phyloP scores from a whole-genome alignment of 306 rosid genomes.

The Chamaecrista fasciculata region DNA sequence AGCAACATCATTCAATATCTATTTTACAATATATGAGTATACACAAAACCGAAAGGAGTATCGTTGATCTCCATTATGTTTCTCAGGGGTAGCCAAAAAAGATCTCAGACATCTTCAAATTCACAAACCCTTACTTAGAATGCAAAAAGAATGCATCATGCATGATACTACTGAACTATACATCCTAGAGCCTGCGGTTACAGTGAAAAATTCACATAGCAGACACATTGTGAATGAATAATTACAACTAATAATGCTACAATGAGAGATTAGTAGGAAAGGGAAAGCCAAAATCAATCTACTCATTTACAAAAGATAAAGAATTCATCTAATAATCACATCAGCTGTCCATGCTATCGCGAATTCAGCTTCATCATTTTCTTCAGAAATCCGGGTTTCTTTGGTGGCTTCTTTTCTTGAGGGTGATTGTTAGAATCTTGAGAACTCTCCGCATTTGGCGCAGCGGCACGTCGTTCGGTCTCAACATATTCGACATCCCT shows the following conservation, averaged over 20 bases:
- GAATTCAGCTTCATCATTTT: constrained; percentile 36
- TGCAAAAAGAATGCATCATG: constrained; percentile 31
- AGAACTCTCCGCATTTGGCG: constrained; percentile 26
- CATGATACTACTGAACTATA: constrained; percentile 18
- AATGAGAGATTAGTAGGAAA: constrained; percentile 9
- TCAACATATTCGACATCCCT: constrained; percentile 37
- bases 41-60: not conserved
- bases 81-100: not conserved
- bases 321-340: constrained; percentile 4
- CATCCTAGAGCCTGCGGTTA: constrained; percentile 22
- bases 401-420: constrained; percentile 46
- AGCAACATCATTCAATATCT: not conserved
- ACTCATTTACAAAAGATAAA: constrained; percentile 18
- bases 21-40: constrained; percentile 21
- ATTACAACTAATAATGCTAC: constrained; percentile 13
- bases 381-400: constrained; percentile 43
- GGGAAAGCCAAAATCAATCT: not conserved
- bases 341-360: not conserved
- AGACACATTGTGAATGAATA: constrained; percentile 11
- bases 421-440: constrained; percentile 18
- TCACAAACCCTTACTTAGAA: constrained; percentile 17
- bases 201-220: constrained; percentile 21
- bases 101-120: not conserved
- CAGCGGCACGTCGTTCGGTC: constrained; percentile 18
- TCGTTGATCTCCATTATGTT: constrained; percentile 17